A percentile compares a stretch with the other conserved stretches of the same genome.
phyloP scores from a whole-genome alignment of 2,329 filamentous ascomycete species.

The Ascochyta koolunga region DNA sequence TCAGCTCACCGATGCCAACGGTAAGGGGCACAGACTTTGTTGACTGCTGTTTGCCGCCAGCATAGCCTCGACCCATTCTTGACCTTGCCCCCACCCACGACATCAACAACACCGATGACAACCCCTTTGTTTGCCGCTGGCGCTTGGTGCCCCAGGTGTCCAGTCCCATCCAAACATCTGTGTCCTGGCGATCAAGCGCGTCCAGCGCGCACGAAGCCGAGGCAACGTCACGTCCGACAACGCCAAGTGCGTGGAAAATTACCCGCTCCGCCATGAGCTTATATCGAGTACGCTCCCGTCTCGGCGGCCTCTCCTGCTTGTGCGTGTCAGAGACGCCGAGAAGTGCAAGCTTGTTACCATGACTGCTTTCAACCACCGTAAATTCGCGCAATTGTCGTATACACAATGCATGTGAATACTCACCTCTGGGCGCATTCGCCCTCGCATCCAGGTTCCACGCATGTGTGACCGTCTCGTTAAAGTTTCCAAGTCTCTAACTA shows the following conservation, averaged over 20 bases:
- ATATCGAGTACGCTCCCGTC: constrained; percentile 7
- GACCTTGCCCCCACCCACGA: neutral
- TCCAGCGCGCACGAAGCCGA: constrained; percentile 1
- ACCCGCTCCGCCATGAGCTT: constrained; percentile 8
- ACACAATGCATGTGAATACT: too few relatives aligned
- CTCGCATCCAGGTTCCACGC: neutral
- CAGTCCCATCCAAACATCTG: neutral
- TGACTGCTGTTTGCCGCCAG: constrained; percentile 10
- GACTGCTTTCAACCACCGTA: neutral
- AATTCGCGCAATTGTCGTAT: neutral
- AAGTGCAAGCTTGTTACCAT: constrained; percentile 1
- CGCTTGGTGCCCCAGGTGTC: neutral
- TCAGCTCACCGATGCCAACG: neutral
- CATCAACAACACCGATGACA: neutral
- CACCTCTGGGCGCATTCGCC: neutral
- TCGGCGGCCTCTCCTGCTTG: constrained; percentile 5
- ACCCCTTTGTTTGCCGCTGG: constrained; percentile 3
- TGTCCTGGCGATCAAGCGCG: constrained; percentile 11
- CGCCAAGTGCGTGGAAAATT: constrained; percentile 13
- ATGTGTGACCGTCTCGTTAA: neutral
- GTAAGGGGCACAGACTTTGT: neutral
- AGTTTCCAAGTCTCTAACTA: neutral
- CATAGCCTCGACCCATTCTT: constrained; percentile 16
- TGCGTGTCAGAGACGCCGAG: constrained; percentile 3
- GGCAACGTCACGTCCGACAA: constrained; percentile 4